These are phyloP conservation scores for Orbilia blumenaviensis DNA, from an alignment of 2,329 filamentous ascomycete species.

Conservation along the genomic window DNA sequence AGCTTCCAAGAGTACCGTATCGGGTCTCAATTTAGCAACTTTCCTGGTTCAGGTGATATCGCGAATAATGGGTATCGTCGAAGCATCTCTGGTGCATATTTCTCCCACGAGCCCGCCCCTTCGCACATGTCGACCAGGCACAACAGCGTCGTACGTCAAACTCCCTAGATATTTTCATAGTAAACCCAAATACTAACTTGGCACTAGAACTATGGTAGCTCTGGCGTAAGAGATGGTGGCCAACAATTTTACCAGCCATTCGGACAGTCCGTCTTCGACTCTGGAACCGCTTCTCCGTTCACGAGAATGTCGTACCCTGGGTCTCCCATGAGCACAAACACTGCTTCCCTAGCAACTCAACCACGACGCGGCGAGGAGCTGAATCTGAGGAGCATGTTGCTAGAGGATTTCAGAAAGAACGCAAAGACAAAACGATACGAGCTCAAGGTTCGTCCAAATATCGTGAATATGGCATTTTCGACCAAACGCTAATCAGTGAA, in stretches of 20 bases:
- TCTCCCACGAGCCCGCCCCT: constrained; percentile 28
- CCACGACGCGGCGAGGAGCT: constrained; percentile 68
- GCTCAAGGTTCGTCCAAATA: constrained; percentile 69
- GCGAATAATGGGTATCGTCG: constrained; percentile 47
- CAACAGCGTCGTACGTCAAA: constrained; percentile 46
- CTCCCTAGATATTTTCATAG: neutral
- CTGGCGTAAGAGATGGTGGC: constrained; percentile 50
- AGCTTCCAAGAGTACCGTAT: constrained; percentile 32
- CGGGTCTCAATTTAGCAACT: constrained; percentile 1
- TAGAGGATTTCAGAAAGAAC: constrained; percentile 82
- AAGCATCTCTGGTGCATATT: constrained; percentile 51
- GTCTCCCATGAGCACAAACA: constrained; percentile 58
- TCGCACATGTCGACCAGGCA: constrained; percentile 38
- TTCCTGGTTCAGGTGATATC: constrained; percentile 31
- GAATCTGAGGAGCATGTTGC: constrained; percentile 73
- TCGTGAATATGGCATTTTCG: neutral
- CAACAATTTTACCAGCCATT: constrained; percentile 41
- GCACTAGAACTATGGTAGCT: constrained; percentile 59
- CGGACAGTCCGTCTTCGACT: constrained; percentile 43
- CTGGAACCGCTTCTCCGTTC: constrained; percentile 57
- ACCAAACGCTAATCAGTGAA: constrained; percentile 18
- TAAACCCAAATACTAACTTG: constrained; percentile 19
- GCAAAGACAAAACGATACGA: constrained; percentile 81
- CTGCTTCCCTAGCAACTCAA: constrained; percentile 59
- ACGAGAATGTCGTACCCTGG: constrained; percentile 59